A percentile compares a stretch with the other conserved stretches of the same genome.
Conservation (phyloP, 176 grass and related monocot species). For the Aegilops longissima region DNA sequence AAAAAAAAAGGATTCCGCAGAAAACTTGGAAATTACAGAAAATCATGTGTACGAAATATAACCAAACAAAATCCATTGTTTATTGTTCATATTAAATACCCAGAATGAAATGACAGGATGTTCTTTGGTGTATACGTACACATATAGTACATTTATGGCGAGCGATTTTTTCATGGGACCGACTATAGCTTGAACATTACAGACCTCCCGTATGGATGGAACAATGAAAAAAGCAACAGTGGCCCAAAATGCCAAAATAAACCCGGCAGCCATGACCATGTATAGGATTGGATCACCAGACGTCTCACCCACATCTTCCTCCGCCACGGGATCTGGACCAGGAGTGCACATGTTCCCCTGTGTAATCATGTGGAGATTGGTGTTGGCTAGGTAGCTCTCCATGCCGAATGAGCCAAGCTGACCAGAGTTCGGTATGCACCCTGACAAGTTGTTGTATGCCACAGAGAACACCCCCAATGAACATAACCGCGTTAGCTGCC, state of each 20-base stretch:
- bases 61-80: too few species aligned
- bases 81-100: too few species aligned
- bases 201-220: neutral
- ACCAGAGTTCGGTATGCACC: neutral
- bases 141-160: too few species aligned
- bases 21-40: neutral
- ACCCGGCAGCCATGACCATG: neutral
- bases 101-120: too few species aligned
- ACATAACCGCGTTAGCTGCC: neutral
- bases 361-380: neutral
- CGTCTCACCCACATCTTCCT: neutral
- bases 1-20: too few species aligned
- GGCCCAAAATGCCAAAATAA: neutral
- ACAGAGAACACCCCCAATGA: slow-evolving; percentile 25
- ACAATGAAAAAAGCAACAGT: slow-evolving; percentile 6
- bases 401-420: neutral
- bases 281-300: neutral
- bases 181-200: too few species aligned
- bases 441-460: slow-evolving; percentile 32
- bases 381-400: neutral
- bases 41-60: too few species aligned
- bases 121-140: too few species aligned
- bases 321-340: neutral
- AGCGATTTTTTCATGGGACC: too few species aligned
- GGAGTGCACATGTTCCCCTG: neutral